Evolutionary conservation across 2,329 filamentous ascomycete genomes (phyloP).

Genomic region (Xylaria hypoxylon): DNA sequence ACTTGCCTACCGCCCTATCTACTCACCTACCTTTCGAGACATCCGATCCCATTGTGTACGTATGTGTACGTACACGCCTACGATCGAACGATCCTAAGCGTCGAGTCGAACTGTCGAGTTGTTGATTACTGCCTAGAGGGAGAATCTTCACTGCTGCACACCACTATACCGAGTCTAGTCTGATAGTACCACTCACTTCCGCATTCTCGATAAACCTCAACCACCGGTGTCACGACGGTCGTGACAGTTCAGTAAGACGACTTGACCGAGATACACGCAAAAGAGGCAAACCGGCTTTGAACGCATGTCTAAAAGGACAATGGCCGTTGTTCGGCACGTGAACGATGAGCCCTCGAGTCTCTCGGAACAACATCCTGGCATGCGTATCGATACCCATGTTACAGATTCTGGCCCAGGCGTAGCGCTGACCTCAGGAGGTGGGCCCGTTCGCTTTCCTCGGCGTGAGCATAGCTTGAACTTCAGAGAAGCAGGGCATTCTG

Average conservation of each 20-base stretch:
- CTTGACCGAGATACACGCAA: conserved; percentile 2
- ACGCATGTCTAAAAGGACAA: conserved; percentile 30
- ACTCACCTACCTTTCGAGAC: background rate
- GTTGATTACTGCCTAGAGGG: background rate
- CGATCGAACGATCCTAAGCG: conserved; percentile 5
- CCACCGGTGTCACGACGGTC: background rate
- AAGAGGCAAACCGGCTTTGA: conserved; percentile 8
- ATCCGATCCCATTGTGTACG: conserved; percentile 15
- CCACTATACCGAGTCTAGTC: background rate
- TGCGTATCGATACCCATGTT: conserved; percentile 32
- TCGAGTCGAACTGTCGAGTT: conserved; percentile 3
- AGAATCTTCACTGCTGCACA: background rate
- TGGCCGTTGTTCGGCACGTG: conserved; percentile 29
- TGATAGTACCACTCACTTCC: conserved; percentile 1
- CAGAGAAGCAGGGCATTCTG: conserved; percentile 45
- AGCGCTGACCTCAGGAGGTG: conserved; percentile 40
- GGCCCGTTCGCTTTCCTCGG: conserved; percentile 41
- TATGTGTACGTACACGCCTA: background rate
- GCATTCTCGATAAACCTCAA: background rate
- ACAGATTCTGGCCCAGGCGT: conserved; percentile 41
- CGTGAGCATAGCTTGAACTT: conserved; percentile 48
- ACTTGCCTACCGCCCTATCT: conserved; percentile 12
- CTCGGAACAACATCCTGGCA: conserved; percentile 30
- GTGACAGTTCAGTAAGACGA: background rate
- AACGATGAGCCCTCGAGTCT: conserved; percentile 29